Conservation (phyloP, 2,329 filamentous ascomycete genomes). For the Alternaria sp. region DNA sequence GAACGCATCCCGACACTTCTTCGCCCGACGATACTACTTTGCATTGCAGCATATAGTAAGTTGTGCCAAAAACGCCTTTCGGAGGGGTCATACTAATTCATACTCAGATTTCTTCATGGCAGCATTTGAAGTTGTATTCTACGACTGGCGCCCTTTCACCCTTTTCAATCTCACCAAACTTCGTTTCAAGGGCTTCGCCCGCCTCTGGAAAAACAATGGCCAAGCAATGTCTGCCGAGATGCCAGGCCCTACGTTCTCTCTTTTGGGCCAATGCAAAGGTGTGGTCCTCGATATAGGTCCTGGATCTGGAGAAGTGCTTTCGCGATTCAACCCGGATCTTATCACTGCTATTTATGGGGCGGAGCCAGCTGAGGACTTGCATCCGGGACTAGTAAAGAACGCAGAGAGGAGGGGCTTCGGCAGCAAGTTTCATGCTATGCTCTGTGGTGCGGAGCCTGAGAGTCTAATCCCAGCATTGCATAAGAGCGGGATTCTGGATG, state of each 20-base stretch:
- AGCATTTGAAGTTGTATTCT: constrained; percentile 40
- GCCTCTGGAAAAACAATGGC: constrained; percentile 49
- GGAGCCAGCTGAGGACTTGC: constrained; percentile 62
- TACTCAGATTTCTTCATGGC: constrained; percentile 47
- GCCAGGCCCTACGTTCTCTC: constrained; percentile 40
- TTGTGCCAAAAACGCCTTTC: neutral
- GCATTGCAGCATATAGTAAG: constrained; percentile 40
- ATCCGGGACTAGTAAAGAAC: constrained; percentile 54
- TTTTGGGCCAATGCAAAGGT: constrained; percentile 42
- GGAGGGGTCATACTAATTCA: neutral
- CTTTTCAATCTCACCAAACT: constrained; percentile 43
- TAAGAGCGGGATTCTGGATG: constrained; percentile 53
- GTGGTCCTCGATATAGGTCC: constrained; percentile 56
- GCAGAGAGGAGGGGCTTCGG: constrained; percentile 54
- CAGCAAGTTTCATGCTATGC: constrained; percentile 60
- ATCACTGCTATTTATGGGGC: constrained; percentile 63
- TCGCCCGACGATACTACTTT: constrained; percentile 40
- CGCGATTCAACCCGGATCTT: constrained; percentile 54
- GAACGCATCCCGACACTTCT: constrained; percentile 37
- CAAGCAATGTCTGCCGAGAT: constrained; percentile 49
- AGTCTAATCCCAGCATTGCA: constrained; percentile 57
- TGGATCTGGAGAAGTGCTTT: constrained; percentile 62
- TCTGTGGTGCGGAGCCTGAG: constrained; percentile 58
- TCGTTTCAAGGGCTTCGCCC: constrained; percentile 46
- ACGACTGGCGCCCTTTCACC: constrained; percentile 37